phyloP scores from a whole-genome alignment of 306 rosid species.

The apple (Malus domestica) region ASM211411v1 NC_041805.1:3041501-3042000 shows the following conservation, averaged over 20 bases:
- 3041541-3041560: too few relatives aligned
- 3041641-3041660: too few relatives aligned
- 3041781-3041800: not conserved
- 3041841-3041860: not conserved
- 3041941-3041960: not conserved
- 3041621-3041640: too few relatives aligned
- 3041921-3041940: not conserved
- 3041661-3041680: too few relatives aligned
- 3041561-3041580: accelerated
- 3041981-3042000: not conserved
- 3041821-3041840: not conserved
- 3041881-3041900: not conserved
- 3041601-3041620: too few relatives aligned
- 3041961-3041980: not conserved
- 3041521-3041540: too few relatives aligned
- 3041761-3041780: not conserved
- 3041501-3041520: too few relatives aligned
- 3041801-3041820: not conserved
- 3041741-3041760: not conserved
- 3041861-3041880: not conserved
- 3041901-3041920: not conserved
- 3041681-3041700: not conserved
- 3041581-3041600: accelerated
- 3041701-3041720: not conserved
- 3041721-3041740: not conserved